Evolutionary conservation across 352 stramenopile species (phyloP).

Genomic region (Phytophthora cryptogea): DNA sequence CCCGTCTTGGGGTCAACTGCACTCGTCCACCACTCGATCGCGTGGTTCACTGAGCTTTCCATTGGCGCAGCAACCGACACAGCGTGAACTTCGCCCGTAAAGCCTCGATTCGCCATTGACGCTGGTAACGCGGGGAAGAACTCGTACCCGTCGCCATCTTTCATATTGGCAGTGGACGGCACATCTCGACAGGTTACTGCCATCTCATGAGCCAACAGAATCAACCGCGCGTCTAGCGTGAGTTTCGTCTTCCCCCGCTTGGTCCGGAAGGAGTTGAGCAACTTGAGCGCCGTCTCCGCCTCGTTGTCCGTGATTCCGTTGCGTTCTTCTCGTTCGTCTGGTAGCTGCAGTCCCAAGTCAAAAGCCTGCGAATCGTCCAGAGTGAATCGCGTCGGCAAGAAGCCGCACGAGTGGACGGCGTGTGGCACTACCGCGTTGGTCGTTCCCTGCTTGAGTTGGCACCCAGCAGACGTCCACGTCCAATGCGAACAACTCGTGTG

Average conservation of each 20-base stretch:
- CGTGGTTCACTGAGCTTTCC: conserved; percentile 22
- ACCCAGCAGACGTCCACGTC: conserved; percentile 36
- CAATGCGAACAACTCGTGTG: conserved; percentile 41
- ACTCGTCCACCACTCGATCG: conserved; percentile 35
- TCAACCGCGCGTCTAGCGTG: conserved; percentile 34
- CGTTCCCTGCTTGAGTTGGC: conserved; percentile 35
- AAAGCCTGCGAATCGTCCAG: conserved; percentile 29
- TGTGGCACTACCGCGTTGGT: conserved; percentile 18
- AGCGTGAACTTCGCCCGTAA: conserved; percentile 18
- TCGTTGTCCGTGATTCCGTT: conserved; percentile 26
- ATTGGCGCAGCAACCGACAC: conserved; percentile 26
- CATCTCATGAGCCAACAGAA: conserved; percentile 40
- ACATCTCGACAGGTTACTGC: conserved; percentile 19
- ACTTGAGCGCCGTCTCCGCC: conserved; percentile 28
- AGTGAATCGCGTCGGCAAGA: conserved; percentile 28
- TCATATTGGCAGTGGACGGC: conserved; percentile 19
- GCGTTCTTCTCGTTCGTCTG: background rate
- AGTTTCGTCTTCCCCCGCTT: conserved; percentile 26
- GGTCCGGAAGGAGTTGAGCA: conserved; percentile 39
- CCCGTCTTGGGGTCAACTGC: conserved; percentile 17
- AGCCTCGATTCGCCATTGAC: conserved; percentile 10
- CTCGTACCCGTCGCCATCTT: conserved; percentile 16
- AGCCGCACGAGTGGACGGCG: conserved; percentile 22
- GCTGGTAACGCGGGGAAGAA: conserved; percentile 13
- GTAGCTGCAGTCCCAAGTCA: conserved; percentile 25